Evolutionary conservation across 331 rosid genomes (phyloP), one percentile per base, ranked within the genome.

Genomic region (Rosa hybrid): DNA sequence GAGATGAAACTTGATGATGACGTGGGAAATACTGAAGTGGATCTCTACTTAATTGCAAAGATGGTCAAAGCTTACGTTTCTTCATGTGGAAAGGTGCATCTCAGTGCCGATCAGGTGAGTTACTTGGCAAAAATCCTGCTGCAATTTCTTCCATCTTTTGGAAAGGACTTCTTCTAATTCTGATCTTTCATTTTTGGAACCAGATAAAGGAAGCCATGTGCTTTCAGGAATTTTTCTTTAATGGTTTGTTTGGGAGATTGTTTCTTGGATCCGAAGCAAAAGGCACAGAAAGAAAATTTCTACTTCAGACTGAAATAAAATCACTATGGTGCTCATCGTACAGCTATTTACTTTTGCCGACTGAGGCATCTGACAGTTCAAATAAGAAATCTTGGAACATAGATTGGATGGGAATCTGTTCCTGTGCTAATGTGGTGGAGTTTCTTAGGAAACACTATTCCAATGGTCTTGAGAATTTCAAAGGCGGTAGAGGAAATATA

Each of bases 201-300:
- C 85, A 95, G 98, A 78, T 95, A 71, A 78, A 27, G 50, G 87
- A 88, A 73, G 98, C 96, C 21, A 93, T 85, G 86, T 67, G 87
- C 84, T 95, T 95, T 87, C 99, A 95, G 53, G 98, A 92, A 77
- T 74, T 95, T 59, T 84, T 91, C 70, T 92, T 90, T 84, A 95
- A 92, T 60, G 98, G 96, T 72, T 68, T 95, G 80, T 95, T 88
- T 81, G 98, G 96, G 76, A 89, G 85, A 83, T 80, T 95, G 84
- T 54, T 89, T 67, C 7, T 30, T 41, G 74, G 87, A 81, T 82
- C 91, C 12, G 86, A 86, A 80, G 74, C 86, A 75, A 69, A 45
- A 7, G 82, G 78, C 34, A 78, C 83, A 11, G 44, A 68, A 75
- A 81, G 89, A 78, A 88, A 86, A 9, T 90, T 92, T 87, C 79